These are phyloP conservation scores for Cichorium intybus DNA, from an alignment of 140 eudicot species.

Conservation along the genomic window DNA sequence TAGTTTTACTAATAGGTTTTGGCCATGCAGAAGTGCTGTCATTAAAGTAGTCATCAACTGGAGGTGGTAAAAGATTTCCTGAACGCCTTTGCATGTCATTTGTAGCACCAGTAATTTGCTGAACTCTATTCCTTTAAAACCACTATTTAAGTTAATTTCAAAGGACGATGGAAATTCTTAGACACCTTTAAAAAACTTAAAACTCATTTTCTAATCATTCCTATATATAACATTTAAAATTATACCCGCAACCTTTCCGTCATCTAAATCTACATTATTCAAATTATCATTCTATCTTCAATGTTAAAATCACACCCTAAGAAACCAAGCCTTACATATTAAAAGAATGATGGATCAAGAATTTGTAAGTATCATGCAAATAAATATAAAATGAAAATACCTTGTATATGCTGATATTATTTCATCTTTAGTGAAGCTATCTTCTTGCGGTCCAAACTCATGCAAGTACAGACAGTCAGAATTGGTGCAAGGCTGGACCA, in stretches of 20 bases:
- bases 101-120: slow-evolving; percentile 60
- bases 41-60: slow-evolving; percentile 55
- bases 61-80: slow-evolving; percentile 72
- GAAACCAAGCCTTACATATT: too few relatives aligned
- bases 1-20: slow-evolving; percentile 48
- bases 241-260: too few relatives aligned
- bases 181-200: neutral
- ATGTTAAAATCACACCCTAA: too few relatives aligned
- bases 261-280: too few relatives aligned
- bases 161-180: neutral
- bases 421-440: slow-evolving; percentile 90
- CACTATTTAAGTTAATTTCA: slow-evolving; percentile 22
- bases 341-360: neutral
- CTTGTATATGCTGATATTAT: slow-evolving; percentile 69
- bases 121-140: slow-evolving; percentile 56
- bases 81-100: slow-evolving; percentile 59
- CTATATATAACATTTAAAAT: too few relatives aligned
- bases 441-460: slow-evolving; percentile 83
- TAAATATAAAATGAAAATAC: slow-evolving; percentile 29
- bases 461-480: slow-evolving; percentile 87
- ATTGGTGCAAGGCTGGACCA: slow-evolving; percentile 77
- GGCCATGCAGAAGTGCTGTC: slow-evolving; percentile 31
- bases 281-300: too few relatives aligned
- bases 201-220: neutral
- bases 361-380: slow-evolving; percentile 7